Base-by-base conservation (phyloP, 129 eudicot species). In the Apium graveolens region DNA sequence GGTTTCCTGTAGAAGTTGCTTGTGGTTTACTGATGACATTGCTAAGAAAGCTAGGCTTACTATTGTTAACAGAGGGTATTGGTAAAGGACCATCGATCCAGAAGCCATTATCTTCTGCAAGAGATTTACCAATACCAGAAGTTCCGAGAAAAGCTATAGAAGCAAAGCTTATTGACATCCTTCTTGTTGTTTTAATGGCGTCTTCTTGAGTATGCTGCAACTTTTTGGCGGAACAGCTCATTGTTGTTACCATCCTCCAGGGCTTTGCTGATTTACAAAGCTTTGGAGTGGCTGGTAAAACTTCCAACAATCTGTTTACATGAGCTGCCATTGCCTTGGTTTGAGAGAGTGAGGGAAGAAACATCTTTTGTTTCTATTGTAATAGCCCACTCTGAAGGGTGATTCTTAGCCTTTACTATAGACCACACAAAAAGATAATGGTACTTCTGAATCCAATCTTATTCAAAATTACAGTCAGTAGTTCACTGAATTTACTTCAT, bases 11-110 rank as follows among this genome's bases (percentile, higher is more conserved):
- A 9, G 8, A 57, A 65, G 70, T 65, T 65, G 70, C 32, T 65
- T 11, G 27, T 62, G 35, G 35, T 3, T 24, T 27, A 60, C 31
- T 9, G n/a, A 62, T 27, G 35, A 26, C 27, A 62, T 62, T 62
- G 41, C 3, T 66, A 20, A 66, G 72, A 66, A 16, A 66, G 24
- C 6, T 31, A 32, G 39, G 72, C 89, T 81, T 89, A 91, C 97
- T 84, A 70, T 91, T 93, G 3, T 65, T 18, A 32, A 84, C 91
- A 9, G 82, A 83, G 18, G 93, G 93, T 7, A 82, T 74, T 9
- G 91, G 93, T 34, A 94, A n/a, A 32, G 90, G 93, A 43, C 90
- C 87, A 21, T 74, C 73, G 81, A 88, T 79, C 96, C 96, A 94
- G 51, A 53, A 81, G 13, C 96, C 96, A 70, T 94, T 88, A 75